Base-by-base conservation (phyloP, 108 stramenopile genomes). In the Pseudonitzschia multiseries region DNA sequence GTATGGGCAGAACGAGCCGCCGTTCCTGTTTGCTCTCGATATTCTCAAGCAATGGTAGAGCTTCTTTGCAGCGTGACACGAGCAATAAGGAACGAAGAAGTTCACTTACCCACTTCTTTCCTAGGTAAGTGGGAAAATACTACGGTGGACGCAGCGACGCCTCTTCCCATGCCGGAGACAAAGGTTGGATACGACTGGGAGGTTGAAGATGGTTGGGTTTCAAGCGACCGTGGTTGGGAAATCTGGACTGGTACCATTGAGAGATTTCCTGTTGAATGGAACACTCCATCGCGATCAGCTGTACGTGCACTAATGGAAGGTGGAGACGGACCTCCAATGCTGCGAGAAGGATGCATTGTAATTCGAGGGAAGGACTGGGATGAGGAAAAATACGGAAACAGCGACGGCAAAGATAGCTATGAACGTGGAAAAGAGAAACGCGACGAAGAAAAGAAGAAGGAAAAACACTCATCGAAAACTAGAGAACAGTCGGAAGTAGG, bases 1-100 rank as follows among this genome's bases (percentile, higher is more conserved):
- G 57, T 84, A 40, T 95, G 94, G 94, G 87, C 91, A 3, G 94
- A 95, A 70, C 66, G 94, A 71, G 94, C 94, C 69, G 87, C 89
- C 20, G 50, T 80, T 10, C 94, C 94, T 48, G 79, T 95, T 40
- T 90, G 89, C 73, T 92, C 90, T n/a, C 75, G 86, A 63, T 95
- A 95, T 66, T 72, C 74, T 29, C 94, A 95, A 69, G 79, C 92
- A 17, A 73, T 93, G 80, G 76, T 95, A 17, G 94, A 95, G 48
- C 83, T 95, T 17, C 65, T 92, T 14, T 68, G 75, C 18, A 83
- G 84, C 64, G 90, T 94, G 12, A 68, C 59, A 31, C 27, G 75
- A 26, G 76, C 80, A 8, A 71, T 80, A 0, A 14, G 31, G 1
- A 33, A 52, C 22, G 31, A 33, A 10, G 26, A 29, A 3, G 12